phyloP scores from a whole-genome alignment of 2,329 filamentous ascomycete species.

The Colletotrichum acutatum region DNA sequence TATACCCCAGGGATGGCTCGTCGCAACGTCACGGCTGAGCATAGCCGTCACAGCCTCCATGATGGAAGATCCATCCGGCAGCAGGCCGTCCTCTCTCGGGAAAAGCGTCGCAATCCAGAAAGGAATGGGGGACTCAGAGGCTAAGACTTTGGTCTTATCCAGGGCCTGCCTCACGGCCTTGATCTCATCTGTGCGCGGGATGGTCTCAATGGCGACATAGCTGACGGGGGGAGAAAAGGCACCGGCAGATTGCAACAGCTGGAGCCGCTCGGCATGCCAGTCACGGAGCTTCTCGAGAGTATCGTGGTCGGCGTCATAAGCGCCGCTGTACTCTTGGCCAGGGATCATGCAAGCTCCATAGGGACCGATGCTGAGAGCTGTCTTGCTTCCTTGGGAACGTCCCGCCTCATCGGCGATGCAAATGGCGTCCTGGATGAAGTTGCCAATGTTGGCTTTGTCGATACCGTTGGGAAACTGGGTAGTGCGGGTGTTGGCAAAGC shows the following conservation, averaged over 20 bases:
- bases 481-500: conserved; percentile 63
- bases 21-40: conserved; percentile 44
- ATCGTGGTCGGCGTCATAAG: conserved; percentile 63
- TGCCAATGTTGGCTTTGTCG: conserved; percentile 48
- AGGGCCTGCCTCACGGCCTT: conserved; percentile 63
- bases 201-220: conserved; percentile 73
- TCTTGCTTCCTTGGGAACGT: conserved; percentile 40
- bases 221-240: conserved; percentile 54
- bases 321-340: conserved; percentile 72
- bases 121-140: conserved; percentile 45
- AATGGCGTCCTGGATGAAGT: conserved; percentile 56
- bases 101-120: conserved; percentile 75
- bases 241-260: conserved; percentile 57
- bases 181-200: conserved; percentile 72
- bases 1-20: conserved; percentile 65
- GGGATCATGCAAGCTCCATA: conserved; percentile 76
- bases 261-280: conserved; percentile 69
- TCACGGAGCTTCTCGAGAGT: conserved; percentile 54
- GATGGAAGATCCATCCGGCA: conserved; percentile 66
- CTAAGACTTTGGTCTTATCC: conserved; percentile 39
- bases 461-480: conserved; percentile 56
- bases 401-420: conserved; percentile 52
- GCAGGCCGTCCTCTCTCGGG: conserved; percentile 59
- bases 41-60: conserved; percentile 49
- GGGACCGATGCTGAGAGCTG: conserved; percentile 72